Base-by-base conservation (phyloP, 1,284 basidiomycete species). In the Peniophora sp. region DNA sequence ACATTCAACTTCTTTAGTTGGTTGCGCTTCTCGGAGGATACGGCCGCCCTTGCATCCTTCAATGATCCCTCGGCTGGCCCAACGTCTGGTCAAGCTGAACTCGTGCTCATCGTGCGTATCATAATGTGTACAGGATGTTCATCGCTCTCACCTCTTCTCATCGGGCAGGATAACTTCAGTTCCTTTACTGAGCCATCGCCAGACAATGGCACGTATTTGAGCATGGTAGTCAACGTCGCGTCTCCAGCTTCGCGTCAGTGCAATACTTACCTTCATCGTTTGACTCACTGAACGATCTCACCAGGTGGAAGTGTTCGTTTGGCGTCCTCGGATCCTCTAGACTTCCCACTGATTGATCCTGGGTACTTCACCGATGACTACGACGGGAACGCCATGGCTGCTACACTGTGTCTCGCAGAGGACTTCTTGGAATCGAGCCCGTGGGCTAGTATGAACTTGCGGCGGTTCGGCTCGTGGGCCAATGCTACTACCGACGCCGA, bases 401-500 rank as follows among this genome's bases (percentile, higher is more conserved):
- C 54, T 36, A 53, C 55, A 9, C n/a, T 56, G 24, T 46, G 34
- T 11, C 42, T 36, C 9, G 51, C 51, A 2, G 51, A 54, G 5
- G 41, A 46, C 1, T 62, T 64, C 51, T 12, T 62, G 17, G 15
- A 36, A 17, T 45, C 59, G 5, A 11, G 54, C 3, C 48, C 55
- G 17, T 65, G 59, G 57, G 36, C 50, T 8, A 54, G 51, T n/a
- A 57, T 58, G 42, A 51, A 58, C 14, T 23, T 53, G 6, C 53
- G 35, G 12, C 54, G 53, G 3, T 61, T 51, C 42, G 62, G 59
- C 2, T 49, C 50, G 17, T 47, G 62, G 2, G 57, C 55, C 11
- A 49, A 52, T 24, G 62, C 61, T 3, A 56, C 48, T 9, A 64
- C 61, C 5, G 63, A 67, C 48, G 60, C 51, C 6, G 58, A 55